Evolutionary conservation across 768 basidiomycete species (phyloP).

Genomic region (Russula lepida): DNA sequence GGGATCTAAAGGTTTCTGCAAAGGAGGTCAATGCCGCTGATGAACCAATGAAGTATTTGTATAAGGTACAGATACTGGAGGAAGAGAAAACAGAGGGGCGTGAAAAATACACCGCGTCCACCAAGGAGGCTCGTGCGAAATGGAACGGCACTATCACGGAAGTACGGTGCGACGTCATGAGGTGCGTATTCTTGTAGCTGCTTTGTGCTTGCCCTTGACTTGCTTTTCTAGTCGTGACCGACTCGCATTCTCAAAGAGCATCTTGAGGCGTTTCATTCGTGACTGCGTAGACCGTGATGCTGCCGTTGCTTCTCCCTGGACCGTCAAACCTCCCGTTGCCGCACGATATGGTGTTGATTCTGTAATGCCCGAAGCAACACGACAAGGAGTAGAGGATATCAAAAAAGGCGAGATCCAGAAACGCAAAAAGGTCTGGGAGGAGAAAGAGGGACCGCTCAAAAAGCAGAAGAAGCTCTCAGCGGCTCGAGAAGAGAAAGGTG

Average conservation of each 20-base stretch:
- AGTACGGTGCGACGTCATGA: constrained; percentile 71
- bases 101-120: constrained; percentile 48
- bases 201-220: not conserved
- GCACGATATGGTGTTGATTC: constrained; percentile 76
- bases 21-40: constrained; percentile 67
- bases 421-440: constrained; percentile 84
- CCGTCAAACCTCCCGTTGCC: constrained; percentile 80
- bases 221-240: constrained; percentile 70
- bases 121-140: constrained; percentile 46
- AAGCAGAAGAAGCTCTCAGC: constrained; percentile 72
- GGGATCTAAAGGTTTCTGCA: constrained; percentile 65
- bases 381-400: constrained; percentile 66
- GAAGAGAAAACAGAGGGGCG: constrained; percentile 64
- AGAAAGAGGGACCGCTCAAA: constrained; percentile 76
- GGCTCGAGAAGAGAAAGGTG: constrained; percentile 71
- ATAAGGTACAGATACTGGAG: constrained; percentile 75
- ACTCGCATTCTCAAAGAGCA: constrained; percentile 92
- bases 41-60: constrained; percentile 75
- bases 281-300: constrained; percentile 92
- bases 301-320: constrained; percentile 92
- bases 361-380: constrained; percentile 79
- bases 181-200: constrained; percentile 38
- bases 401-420: constrained; percentile 90
- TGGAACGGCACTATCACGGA: constrained; percentile 76
- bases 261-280: constrained; percentile 90